Evolutionary conservation across 164 flowering plant genomes (phyloP), one percentile per base, ranked within the genome.

Genomic region (Tetracentron sinense): DNA sequence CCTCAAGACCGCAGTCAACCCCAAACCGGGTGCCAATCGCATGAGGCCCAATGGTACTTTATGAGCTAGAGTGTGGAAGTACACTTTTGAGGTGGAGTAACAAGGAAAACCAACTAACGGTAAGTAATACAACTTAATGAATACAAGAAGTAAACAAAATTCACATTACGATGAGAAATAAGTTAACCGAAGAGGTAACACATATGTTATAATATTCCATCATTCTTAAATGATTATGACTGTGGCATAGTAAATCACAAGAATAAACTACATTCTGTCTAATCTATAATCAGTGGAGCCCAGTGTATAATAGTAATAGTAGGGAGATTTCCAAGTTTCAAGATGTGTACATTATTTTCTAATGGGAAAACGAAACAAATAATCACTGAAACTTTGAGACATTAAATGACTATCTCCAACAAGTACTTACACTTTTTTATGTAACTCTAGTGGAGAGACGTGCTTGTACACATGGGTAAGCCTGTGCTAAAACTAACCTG

Each of bases 401-500:
- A n/a, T n/a, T n/a, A n/a, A n/a, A n/a, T n/a, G n/a, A n/a, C n/a
- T n/a, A n/a, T n/a, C n/a, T n/a, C n/a, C n/a, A n/a, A n/a, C 44
- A n/a, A 44, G 31, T 15, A 56, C 68, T 56, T 48, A 65, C 56
- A 38, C 11, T 8, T 4, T 38, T 38, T 38, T 8, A 56, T 31
- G 54, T 17, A 21, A 58, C 25, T 5, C 17, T 21, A 27, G n/a
- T 48, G 61, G 60, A 65, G 48, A 7, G 50, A 30, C 47, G 33
- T n/a, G n/a, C n/a, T n/a, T n/a, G n/a, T n/a, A n/a, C 31, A 55
- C 22, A 15, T 28, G n/a, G 19, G 35, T 46, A 65, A 17, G 61
- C 30, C 58, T 27, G 47, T 22, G 47, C 61, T 31, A 48, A 42
- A 60, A 26, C 48, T 22, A 65, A 35, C 53, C 61, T 49, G 38